Conservation (phyloP, 176 grass and related monocot species). For the Bonia amplexicaulis region DNA sequence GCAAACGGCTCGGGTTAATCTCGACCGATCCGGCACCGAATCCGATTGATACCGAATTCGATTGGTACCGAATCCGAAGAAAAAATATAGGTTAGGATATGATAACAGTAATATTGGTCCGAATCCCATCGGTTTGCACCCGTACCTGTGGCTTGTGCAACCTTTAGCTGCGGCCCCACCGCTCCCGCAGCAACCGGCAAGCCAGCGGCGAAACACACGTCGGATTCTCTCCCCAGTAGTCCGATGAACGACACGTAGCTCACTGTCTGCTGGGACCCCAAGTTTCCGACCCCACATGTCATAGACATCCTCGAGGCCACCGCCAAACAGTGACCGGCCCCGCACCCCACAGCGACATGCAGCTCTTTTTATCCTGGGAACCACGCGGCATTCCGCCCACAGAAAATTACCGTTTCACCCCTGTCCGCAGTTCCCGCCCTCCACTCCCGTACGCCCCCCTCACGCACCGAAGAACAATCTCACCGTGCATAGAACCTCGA, state of each 20-base stretch:
- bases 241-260: neutral
- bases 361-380: neutral
- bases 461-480: neutral
- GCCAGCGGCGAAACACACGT: neutral
- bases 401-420: slow-evolving; percentile 13
- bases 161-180: no score
- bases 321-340: slow-evolving; percentile 4
- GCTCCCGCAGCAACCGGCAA: neutral
- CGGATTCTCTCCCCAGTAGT: neutral
- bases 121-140: no score
- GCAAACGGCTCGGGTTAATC: no score
- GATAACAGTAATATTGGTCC: no score
- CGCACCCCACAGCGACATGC: slow-evolving; percentile 1
- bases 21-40: no score
- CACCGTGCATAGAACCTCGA: neutral
- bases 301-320: neutral
- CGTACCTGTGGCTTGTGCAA: neutral
- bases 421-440: neutral
- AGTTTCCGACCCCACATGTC: neutral
- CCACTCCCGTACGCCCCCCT: neutral
- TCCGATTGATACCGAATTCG: no score
- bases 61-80: no score
- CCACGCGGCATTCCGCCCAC: slow-evolving; percentile 8
- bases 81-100: no score
- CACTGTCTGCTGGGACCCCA: neutral